These are phyloP conservation scores for Diaporthe aspalathi DNA, from an alignment of 2,329 filamentous ascomycete species.

Conservation along the genomic window DNA sequence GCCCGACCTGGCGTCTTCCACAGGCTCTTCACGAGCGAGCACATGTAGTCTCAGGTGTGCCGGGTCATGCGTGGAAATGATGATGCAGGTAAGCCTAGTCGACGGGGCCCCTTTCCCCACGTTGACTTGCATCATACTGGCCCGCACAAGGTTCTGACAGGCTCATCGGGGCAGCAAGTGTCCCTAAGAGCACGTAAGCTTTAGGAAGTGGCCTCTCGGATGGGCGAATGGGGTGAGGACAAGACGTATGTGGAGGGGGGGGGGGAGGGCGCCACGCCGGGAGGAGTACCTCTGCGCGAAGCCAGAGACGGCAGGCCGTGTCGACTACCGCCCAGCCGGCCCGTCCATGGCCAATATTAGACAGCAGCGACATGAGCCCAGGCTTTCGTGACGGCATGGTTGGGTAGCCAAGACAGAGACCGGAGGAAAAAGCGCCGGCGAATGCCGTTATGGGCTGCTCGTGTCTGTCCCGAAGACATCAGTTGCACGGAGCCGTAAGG, in stretches of 20 bases:
- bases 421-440: background rate
- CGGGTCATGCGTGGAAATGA: conserved; percentile 29
- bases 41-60: conserved; percentile 30
- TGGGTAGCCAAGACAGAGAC: background rate
- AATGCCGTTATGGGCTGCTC: background rate
- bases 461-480: background rate
- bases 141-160: conserved; percentile 36
- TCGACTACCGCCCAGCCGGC: background rate
- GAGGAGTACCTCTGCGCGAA: conserved; percentile 5
- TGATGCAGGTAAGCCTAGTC: conserved; percentile 25
- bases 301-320: background rate
- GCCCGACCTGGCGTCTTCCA: background rate
- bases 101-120: conserved; percentile 35
- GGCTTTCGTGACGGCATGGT: background rate
- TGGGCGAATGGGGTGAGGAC: conserved; percentile 21
- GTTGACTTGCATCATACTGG: conserved; percentile 36
- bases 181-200: conserved; percentile 24
- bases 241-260: conserved; percentile 27
- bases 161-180: conserved; percentile 28
- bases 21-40: conserved; percentile 19
- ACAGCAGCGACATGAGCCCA: conserved; percentile 11
- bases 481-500: background rate
- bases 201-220: conserved; percentile 20
- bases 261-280: conserved; percentile 1
- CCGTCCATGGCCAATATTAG: conserved; percentile 4